These are phyloP conservation scores for Durusdinium trenchii DNA, from an alignment of 73 alveolate species.

Conservation along the genomic window DNA sequence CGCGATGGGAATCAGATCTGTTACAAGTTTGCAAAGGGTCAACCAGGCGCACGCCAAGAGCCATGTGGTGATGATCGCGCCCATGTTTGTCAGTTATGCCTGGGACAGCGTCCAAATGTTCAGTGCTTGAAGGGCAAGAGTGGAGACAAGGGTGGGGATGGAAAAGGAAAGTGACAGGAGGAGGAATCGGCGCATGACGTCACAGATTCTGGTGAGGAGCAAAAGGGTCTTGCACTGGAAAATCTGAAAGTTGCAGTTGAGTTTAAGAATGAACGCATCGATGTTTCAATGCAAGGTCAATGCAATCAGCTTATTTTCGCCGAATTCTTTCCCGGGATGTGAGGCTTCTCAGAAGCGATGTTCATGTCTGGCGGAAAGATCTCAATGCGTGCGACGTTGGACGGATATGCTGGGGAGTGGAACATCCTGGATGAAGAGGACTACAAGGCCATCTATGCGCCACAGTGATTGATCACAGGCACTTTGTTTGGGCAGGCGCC, in stretches of 20 bases:
- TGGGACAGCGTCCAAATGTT: background rate
- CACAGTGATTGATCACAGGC: background rate
- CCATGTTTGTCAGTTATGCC: background rate
- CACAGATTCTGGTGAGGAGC: background rate
- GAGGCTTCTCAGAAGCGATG: background rate
- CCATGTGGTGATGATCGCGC: background rate
- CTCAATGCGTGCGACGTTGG: background rate
- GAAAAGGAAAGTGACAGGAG: too few species aligned
- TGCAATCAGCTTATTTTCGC: background rate
- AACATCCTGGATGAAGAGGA: background rate
- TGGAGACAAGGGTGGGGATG: background rate
- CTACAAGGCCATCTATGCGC: background rate
- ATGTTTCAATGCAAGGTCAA: background rate
- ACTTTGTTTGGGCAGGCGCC: background rate
- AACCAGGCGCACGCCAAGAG: slow-evolving; percentile 18
- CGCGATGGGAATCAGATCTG: background rate
- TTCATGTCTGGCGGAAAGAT: background rate
- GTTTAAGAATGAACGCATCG: background rate
- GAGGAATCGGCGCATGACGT: background rate
- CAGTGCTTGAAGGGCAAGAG: background rate
- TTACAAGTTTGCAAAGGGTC: background rate
- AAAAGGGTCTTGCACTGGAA: background rate
- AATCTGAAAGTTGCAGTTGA: background rate
- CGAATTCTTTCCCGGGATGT: slow-evolving; percentile 12
- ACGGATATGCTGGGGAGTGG: background rate